Conservation (phyloP, 306 rosid species). For the Crotalaria pallida region DNA sequence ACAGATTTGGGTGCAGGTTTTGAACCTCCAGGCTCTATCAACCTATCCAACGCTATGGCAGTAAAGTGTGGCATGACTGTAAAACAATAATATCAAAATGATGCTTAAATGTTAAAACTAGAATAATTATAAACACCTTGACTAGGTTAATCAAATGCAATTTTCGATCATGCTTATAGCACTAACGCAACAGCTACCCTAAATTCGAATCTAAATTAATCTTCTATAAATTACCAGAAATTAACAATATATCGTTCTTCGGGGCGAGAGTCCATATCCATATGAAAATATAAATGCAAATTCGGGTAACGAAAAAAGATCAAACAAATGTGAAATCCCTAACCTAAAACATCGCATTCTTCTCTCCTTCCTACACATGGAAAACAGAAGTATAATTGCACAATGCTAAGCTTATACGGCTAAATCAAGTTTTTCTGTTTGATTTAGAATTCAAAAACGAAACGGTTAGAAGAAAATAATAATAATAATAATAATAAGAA, state of each 20-base stretch:
- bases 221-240: background rate
- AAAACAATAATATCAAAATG: constrained; percentile 28
- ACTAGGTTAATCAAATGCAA: background rate
- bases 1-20: constrained; percentile 56
- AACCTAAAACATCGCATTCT: background rate
- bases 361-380: background rate
- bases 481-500: background rate
- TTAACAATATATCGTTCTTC: background rate
- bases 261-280: background rate
- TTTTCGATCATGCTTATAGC: background rate
- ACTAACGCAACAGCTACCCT: background rate
- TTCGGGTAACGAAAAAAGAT: background rate
- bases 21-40: constrained; percentile 76
- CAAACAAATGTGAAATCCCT: constrained; percentile 10
- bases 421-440: background rate
- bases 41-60: constrained; percentile 80
- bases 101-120: constrained; percentile 1
- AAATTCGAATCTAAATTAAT: background rate
- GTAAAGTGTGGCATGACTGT: constrained; percentile 86
- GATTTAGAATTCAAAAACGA: background rate
- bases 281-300: background rate
- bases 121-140: background rate
- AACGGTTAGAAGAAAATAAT: background rate
- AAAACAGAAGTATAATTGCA: background rate
- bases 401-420: background rate